Evolutionary conservation across 1,139 yeast genomes (phyloP), one percentile per base, ranked within the genome.

Genomic region (Saccharomyces hybrid): DNA sequence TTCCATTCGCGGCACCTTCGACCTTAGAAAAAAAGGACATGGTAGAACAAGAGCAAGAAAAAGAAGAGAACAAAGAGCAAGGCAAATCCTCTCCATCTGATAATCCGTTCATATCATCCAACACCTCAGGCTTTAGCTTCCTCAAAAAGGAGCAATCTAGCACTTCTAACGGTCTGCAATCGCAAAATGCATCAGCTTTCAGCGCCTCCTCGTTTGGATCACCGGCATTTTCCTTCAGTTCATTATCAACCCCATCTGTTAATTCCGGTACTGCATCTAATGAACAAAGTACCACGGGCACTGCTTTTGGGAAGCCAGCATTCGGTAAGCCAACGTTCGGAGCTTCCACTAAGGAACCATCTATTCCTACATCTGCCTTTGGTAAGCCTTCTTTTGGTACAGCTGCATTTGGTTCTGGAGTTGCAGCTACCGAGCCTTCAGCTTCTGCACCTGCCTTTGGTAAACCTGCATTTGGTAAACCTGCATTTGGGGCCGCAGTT

Each of bases 281-380:
- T 32, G 38, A 32, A 13, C 38, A 13, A 13, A 32, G 38, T 13
- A 1, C 28, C 16, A 25, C 31, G 0, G 46, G 50, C 27, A 31
- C 57, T 8, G 46, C 61, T 4, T 56, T 61, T 51, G 59, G 60
- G 14, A 48, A 56, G 34, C 28, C 59, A 2, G 52, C 60, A 2
- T 64, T 64, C 58, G 67, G 68, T 27, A 49, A 55, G 16, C 47
- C 52, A 25, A 61, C 63, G 6, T 20, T 20, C 23, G 23, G 23
- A 20, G 4, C 23, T 20, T 20, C 4, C 23, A 20, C 23, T 20
- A 14, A 56, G 25, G 44, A 44, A 20, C 31, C 56, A 14, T 50
- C 59, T 20, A 11, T 44, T 49, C 31, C 11, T 47, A 20, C 7
- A 16, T 52, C 59, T 28, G 51, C 57, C 1, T 56, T 59, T 53